Conservation (phyloP, 352 stramenopile species). For the Globisporangium barbulae region DNA sequence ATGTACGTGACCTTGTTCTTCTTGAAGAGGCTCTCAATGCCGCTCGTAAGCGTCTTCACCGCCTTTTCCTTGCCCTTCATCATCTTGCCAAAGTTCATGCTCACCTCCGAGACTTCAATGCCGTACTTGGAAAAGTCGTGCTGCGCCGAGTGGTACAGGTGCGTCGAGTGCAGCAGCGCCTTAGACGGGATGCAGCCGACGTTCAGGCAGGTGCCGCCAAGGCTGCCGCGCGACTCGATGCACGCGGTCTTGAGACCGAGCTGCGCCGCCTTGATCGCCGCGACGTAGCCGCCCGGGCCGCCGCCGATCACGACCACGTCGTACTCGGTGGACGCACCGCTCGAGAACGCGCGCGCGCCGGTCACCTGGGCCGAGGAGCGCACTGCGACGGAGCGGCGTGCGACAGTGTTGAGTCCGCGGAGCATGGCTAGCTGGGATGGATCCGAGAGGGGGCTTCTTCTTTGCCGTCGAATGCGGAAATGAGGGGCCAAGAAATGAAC, state of each 20-base stretch:
- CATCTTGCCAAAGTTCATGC: slow-evolving; percentile 95
- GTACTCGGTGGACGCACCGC: slow-evolving; percentile 46
- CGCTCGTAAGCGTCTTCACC: slow-evolving; percentile 93
- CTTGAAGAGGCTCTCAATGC: slow-evolving; percentile 98
- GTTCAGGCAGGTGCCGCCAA: slow-evolving; percentile 98
- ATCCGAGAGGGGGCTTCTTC: slow-evolving; percentile 1
- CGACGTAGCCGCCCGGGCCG: slow-evolving; percentile 97
- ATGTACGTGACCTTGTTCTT: slow-evolving; percentile 99
- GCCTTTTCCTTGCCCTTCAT: slow-evolving; percentile 95
- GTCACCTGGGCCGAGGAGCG: slow-evolving; percentile 19
- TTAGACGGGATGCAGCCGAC: slow-evolving; percentile 99
- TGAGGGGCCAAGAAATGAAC: slow-evolving; percentile 17
- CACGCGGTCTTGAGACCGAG: slow-evolving; percentile 98
- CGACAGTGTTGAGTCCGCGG: slow-evolving; percentile 27
- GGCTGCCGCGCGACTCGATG: slow-evolving; percentile 94
- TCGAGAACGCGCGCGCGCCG: slow-evolving; percentile 47
- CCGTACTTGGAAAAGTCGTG: slow-evolving; percentile 96
- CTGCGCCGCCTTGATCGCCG: slow-evolving; percentile 98
- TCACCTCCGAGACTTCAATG: slow-evolving; percentile 89
- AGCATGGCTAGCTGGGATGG: slow-evolving; percentile 25
- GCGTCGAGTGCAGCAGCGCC: slow-evolving; percentile 94
- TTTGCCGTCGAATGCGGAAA: slow-evolving; percentile 11
- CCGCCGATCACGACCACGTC: slow-evolving; percentile 92
- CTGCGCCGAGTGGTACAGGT: slow-evolving; percentile 96
- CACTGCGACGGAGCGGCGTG: slow-evolving; percentile 33